Percentiles rank a stretch among this genome's conserved stretches.
Conservation (phyloP, 371 early-diverging fungal genomes). For the Saksenaea oblongispora region DNA sequence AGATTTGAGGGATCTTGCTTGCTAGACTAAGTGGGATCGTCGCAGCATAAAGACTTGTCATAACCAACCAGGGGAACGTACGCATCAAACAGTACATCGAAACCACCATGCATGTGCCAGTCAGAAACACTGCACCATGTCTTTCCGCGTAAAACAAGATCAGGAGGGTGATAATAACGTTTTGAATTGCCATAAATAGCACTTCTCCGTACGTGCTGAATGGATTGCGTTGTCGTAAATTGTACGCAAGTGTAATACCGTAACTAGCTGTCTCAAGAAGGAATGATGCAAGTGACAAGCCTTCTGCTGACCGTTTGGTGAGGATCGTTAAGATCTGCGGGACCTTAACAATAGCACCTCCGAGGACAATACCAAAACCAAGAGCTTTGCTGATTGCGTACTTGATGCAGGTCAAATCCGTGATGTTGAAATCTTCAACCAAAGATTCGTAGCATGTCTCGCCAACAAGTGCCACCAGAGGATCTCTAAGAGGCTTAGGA, state of each 20-base stretch:
- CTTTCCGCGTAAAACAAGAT: conserved; percentile 64
- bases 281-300: conserved; percentile 79
- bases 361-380: conserved; percentile 89
- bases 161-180: conserved; percentile 72
- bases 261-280: conserved; percentile 84
- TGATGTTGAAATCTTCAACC: conserved; percentile 66
- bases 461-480: conserved; percentile 67
- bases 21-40: conserved; percentile 81
- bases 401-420: conserved; percentile 76
- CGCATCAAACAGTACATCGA: conserved; percentile 50
- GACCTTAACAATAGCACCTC: conserved; percentile 90
- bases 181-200: conserved; percentile 77
- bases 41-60: conserved; percentile 68
- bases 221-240: conserved; percentile 77
- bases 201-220: conserved; percentile 94
- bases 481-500: conserved; percentile 51
- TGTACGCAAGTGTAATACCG: conserved; percentile 82
- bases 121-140: conserved; percentile 17
- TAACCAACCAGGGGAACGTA: conserved; percentile 45
- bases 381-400: conserved; percentile 86
- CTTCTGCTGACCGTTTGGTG: conserved; percentile 69
- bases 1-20: conserved; percentile 88
- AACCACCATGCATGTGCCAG: conserved; percentile 27
- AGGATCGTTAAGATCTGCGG: conserved; percentile 95
- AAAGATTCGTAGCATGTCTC: conserved; percentile 69